Percentiles rank a stretch among this genome's conserved stretches.
Conservation (phyloP, 352 stramenopile genomes). For the Phytophthora rubi region DNA sequence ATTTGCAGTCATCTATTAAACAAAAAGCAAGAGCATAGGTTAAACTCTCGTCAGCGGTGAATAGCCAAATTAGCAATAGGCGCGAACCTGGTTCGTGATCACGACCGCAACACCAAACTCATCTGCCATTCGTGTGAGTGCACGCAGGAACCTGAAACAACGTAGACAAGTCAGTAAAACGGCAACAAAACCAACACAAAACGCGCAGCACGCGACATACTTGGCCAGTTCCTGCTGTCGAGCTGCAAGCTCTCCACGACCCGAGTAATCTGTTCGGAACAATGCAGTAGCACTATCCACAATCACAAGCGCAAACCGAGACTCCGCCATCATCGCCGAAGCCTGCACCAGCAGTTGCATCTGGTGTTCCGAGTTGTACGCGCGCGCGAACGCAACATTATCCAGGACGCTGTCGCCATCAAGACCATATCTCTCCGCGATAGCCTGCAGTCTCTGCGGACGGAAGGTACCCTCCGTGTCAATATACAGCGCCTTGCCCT, state of each 20-base stretch:
- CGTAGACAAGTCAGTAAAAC: background rate
- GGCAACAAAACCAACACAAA: background rate
- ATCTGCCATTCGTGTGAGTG: conserved; percentile 97
- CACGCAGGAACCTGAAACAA: conserved; percentile 93
- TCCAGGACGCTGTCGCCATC: conserved; percentile 97
- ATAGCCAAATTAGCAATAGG: background rate
- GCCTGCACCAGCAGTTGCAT: conserved; percentile 98
- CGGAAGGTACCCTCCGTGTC: conserved; percentile 99
- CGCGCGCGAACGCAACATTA: conserved; percentile 98
- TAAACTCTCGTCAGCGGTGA: background rate
- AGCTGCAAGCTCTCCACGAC: conserved; percentile 97
- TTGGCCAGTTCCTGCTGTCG: conserved; percentile 90
- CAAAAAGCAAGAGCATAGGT: background rate
- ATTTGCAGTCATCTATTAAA: conserved; percentile 85
- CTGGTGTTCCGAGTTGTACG: conserved; percentile 99
- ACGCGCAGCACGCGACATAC: conserved; percentile 32
- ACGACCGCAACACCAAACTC: conserved; percentile 99
- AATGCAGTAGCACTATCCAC: conserved; percentile 98
- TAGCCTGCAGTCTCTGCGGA: conserved; percentile 95
- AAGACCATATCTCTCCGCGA: conserved; percentile 98
- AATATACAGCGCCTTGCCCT: conserved; percentile 99
- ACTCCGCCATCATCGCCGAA: conserved; percentile 99
- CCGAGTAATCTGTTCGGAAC: conserved; percentile 99
- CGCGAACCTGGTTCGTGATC: conserved; percentile 85
- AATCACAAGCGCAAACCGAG: conserved; percentile 94